A percentile compares a stretch with the other conserved stretches of the same genome.
Conservation (phyloP, 768 basidiomycete species). For the Kockovaella imperatae region DNA sequence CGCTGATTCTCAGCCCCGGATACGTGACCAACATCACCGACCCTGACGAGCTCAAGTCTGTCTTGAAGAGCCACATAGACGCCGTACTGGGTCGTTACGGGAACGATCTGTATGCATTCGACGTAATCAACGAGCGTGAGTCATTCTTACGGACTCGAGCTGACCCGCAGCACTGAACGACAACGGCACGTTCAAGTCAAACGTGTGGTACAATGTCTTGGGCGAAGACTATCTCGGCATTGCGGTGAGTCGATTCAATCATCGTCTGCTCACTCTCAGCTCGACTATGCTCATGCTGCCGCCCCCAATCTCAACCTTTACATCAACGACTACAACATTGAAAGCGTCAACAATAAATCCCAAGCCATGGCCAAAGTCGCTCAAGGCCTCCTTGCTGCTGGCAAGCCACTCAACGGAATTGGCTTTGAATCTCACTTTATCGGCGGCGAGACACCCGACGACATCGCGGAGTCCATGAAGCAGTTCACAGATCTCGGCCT, state of each 20-base stretch:
- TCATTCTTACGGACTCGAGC: background rate
- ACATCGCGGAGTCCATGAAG: conserved; percentile 25
- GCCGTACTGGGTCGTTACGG: conserved; percentile 31
- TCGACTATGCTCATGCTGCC: conserved; percentile 28
- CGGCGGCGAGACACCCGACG: conserved; percentile 15
- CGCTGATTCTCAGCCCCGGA: conserved; percentile 11
- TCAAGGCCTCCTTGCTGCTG: conserved; percentile 17
- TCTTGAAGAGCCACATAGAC: conserved; percentile 27
- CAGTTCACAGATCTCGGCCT: conserved; percentile 35
- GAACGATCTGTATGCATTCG: conserved; percentile 24
- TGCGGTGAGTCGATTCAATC: conserved; percentile 13
- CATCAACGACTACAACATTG: conserved; percentile 43
- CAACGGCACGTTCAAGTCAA: conserved; percentile 24
- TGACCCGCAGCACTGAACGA: conserved; percentile 24
- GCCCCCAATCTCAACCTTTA: conserved; percentile 34
- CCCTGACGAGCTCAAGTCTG: conserved; percentile 20
- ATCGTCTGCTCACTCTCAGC: conserved; percentile 8
- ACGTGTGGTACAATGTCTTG: conserved; percentile 34
- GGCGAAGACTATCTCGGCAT: conserved; percentile 27
- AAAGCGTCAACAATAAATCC: conserved; percentile 35
- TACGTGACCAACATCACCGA: conserved; percentile 38
- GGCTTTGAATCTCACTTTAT: conserved; percentile 30
- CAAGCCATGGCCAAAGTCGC: conserved; percentile 17
- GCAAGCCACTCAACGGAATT: conserved; percentile 29
- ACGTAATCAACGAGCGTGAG: conserved; percentile 40